Conservation (phyloP, 73 alveolate species). For the Effrenium voratum region DNA sequence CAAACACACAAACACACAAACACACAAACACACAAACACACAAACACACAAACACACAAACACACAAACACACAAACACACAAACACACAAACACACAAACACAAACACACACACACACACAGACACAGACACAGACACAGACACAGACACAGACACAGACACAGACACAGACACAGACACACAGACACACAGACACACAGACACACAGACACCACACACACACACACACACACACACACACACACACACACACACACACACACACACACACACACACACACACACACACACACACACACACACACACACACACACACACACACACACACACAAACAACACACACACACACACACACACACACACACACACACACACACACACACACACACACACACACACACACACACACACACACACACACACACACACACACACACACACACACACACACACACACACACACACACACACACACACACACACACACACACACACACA, state of each 20-base stretch:
- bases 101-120: slow-evolving; percentile 19
- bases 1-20: background rate
- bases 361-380: too few species aligned
- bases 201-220: background rate
- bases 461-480: too few species aligned
- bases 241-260: background rate
- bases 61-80: background rate
- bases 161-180: slow-evolving; percentile 7
- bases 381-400: too few species aligned
- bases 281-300: too few species aligned
- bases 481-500: too few species aligned
- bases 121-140: slow-evolving; percentile 7
- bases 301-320: too few species aligned
- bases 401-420: too few species aligned
- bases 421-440: too few species aligned
- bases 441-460: too few species aligned
- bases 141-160: slow-evolving; percentile 8
- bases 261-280: slow-evolving; percentile 4
- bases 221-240: slow-evolving; percentile 11
- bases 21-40: background rate
- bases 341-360: too few species aligned
- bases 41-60: background rate
- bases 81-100: background rate
- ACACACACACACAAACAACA: too few species aligned
- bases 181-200: slow-evolving; percentile 8